phyloP scores from a whole-genome alignment of 805 yeast genomes.

The Saccharomycopsis schoenii region DNA sequence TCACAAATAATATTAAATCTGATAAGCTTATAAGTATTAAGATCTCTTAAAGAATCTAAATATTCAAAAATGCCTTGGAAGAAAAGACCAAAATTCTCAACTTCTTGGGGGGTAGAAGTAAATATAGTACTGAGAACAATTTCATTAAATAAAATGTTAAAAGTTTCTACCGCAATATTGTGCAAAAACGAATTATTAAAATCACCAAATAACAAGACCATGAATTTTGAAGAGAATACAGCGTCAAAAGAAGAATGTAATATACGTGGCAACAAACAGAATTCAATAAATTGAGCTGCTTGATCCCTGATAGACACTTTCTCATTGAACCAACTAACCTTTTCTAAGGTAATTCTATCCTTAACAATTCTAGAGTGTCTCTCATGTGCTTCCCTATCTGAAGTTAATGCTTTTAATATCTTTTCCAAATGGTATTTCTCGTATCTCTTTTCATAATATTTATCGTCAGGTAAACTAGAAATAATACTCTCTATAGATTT shows the following conservation, averaged over 20 bases:
- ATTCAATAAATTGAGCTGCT: conserved; percentile 37
- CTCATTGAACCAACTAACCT: conserved; percentile 32
- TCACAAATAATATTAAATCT: conserved; percentile 3
- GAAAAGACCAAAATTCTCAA: conserved; percentile 76
- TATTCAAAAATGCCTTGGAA: conserved; percentile 42
- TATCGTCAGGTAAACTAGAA: conserved; percentile 26
- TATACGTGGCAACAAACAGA: conserved; percentile 67
- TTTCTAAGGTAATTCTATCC: conserved; percentile 24
- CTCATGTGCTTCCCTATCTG: conserved; percentile 4
- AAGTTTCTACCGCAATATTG: conserved; percentile 20
- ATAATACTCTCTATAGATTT: conserved; percentile 20
- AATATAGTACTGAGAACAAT: conserved; percentile 48
- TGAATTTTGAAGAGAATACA: conserved; percentile 50
- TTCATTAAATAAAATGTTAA: conserved; percentile 39
- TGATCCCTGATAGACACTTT: conserved; percentile 19
- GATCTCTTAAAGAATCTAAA: conserved; percentile 38
- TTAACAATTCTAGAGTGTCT: conserved; percentile 28
- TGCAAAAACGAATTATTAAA: conserved; percentile 31
- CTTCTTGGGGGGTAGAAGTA: conserved; percentile 64
- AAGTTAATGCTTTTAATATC: background rate
- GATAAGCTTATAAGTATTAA: conserved; percentile 16
- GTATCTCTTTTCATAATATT: conserved; percentile 32
- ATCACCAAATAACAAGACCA: conserved; percentile 40
- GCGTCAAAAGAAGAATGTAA: conserved; percentile 81
- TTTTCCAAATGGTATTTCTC: conserved; percentile 1